Evolutionary conservation across 1,284 basidiomycete species (phyloP).

Genomic region (Microbotryum intermedium): DNA sequence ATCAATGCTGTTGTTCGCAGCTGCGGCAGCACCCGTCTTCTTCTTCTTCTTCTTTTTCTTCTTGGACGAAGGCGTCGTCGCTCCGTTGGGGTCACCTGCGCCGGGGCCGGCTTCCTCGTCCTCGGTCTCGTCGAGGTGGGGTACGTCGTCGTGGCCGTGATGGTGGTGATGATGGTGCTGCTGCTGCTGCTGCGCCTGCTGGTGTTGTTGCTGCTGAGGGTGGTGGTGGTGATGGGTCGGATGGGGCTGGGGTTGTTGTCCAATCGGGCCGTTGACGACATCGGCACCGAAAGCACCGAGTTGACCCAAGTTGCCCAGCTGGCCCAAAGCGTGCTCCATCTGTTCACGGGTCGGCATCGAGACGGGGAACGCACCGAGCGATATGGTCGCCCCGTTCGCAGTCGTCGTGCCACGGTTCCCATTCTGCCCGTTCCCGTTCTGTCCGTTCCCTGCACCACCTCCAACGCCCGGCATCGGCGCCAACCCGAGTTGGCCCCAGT

Average conservation of each 20-base stretch:
- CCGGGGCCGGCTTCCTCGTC: conserved; percentile 5
- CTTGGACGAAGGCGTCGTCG: conserved; percentile 5
- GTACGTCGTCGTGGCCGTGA: neutral
- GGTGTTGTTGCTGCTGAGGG: conserved; percentile 31
- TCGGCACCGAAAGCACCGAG: conserved; percentile 3
- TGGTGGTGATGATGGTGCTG: conserved; percentile 2
- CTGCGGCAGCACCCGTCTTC: conserved; percentile 38
- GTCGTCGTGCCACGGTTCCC: conserved; percentile 8
- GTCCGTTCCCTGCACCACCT: neutral
- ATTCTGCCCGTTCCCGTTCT: conserved; percentile 6
- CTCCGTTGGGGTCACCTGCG: conserved; percentile 9
- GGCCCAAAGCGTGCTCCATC: conserved; percentile 28
- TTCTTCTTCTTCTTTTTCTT: conserved; percentile 50
- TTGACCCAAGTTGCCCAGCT: conserved; percentile 13
- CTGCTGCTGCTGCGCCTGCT: conserved; percentile 1
- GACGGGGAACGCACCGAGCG: conserved; percentile 33
- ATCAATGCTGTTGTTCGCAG: conserved; percentile 38
- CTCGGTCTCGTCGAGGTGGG: conserved; percentile 4
- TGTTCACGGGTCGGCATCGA: conserved; percentile 30
- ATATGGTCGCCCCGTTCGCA: conserved; percentile 29
- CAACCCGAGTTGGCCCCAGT: conserved; percentile 33
- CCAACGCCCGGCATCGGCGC: conserved; percentile 12
- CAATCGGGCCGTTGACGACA: neutral
- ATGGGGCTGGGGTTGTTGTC: neutral
- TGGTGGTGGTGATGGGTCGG: neutral